Base-by-base conservation (phyloP, 495 filamentous ascomycete genomes). In the Cercophora newfieldiana region DNA sequence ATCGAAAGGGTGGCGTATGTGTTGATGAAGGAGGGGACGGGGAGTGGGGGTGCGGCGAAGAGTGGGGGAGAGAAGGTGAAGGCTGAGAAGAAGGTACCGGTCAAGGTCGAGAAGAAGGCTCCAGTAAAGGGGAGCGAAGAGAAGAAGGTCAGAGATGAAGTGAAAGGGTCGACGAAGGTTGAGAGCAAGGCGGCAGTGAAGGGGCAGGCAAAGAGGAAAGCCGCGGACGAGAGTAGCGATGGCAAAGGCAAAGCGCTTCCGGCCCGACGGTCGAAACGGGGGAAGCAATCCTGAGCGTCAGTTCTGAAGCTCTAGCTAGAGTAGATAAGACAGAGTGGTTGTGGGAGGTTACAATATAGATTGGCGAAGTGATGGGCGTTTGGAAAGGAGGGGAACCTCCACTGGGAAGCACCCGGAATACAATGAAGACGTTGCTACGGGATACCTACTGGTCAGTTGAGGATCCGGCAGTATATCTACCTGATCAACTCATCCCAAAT, bases 1-100 rank as follows among this genome's bases (percentile, higher is more conserved):
- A 72, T 91, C 21, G 90, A 93, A 71, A 88, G 85, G 51, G 89
- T 87, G 26, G 90, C 89, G 8, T 91, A 85, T 69, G 88, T 90
- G 61, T 61, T 83, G 22, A 80, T 86, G 74, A 29, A 24, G 25
- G 12, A 55, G 21, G 44, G 16, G 33, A n/a, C n/a, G n/a, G 18
- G 24, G 26, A 29, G 21, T 18, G 37, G 21, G 18, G 12, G 25
- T 2, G 59, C n/a, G 31, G 14, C 49, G 7, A 44, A 1, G 16
- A 30, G 1, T 3, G 25, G 25, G 26, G 47, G 6, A 10, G 28
- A 25, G 31, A 54, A 22, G 26, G 29, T n/a, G 24, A 18, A 25
- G 26, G 48, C 25, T 16, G 22, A 31, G 25, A 25, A 19, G 60
- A 12, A 29, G 21, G 30, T 21, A n/a, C n/a, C n/a, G n/a, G 30